These are phyloP conservation scores for Spirogloea muscicola DNA, from an alignment of 139 green algal species.

Conservation along the genomic window DNA sequence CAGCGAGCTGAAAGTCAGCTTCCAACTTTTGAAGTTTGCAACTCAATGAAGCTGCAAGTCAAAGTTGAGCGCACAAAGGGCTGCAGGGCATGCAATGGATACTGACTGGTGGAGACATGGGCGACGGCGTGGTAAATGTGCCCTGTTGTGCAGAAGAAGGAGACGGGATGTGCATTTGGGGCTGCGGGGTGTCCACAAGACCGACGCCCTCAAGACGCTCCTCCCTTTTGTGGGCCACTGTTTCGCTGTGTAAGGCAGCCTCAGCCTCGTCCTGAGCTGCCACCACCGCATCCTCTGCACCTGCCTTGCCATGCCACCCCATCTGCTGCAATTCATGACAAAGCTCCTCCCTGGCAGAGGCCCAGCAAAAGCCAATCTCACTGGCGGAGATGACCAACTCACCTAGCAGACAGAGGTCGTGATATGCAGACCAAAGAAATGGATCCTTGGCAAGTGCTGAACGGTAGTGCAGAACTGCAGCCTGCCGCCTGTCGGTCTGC, in stretches of 20 bases:
- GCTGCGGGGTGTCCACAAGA: not conserved
- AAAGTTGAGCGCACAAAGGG: no score
- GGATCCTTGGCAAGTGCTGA: conserved; percentile 71
- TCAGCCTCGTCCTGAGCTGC: no score
- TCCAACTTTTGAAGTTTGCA: no score
- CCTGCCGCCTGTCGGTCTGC: conserved; percentile 54
- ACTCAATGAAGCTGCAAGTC: no score
- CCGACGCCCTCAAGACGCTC: not conserved
- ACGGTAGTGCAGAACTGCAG: conserved; percentile 64
- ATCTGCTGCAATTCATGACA: not conserved
- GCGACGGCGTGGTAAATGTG: conserved; percentile 2
- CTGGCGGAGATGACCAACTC: no score
- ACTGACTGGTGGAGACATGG: not conserved
- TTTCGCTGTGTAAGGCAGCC: not conserved
- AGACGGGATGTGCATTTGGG: conserved; percentile 4
- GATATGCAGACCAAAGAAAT: conserved; percentile 83
- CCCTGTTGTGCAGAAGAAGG: not conserved
- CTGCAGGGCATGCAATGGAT: no score
- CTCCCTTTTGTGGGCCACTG: no score
- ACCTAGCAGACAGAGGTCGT: conserved; percentile 84
- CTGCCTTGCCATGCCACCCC: no score
- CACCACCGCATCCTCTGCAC: no score
- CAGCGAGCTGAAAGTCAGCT: no score
- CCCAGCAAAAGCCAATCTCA: not conserved
- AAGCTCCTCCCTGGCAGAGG: not conserved